Base-by-base conservation (phyloP, 352 stramenopile genomes). In the Phytophthora citricola region DNA sequence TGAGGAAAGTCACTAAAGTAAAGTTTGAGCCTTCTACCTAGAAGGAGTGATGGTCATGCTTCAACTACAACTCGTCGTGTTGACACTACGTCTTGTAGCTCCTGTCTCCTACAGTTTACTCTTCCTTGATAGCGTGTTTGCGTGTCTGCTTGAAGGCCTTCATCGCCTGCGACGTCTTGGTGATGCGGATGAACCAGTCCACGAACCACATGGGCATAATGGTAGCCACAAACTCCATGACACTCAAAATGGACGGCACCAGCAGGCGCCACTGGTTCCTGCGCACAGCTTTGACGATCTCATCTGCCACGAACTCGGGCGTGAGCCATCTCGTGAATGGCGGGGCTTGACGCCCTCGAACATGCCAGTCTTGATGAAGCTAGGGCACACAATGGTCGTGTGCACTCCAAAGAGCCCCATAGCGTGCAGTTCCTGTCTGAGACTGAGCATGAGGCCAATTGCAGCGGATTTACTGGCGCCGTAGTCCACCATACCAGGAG, bases 321-420 rank as follows among this genome's bases (percentile, higher is more conserved):
- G 69, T 68, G 36, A 88, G 51, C 74, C 75, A 81, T 26, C 48
- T 47, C 43, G 76, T 81, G 39, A 82, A 76, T 4, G 53, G 55
- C 20, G 74, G 74, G 76, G 63, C 7, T 34, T 62, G 10, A 87
- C 81, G 7, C 81, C 81, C n/a, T 84, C 61, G 31, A 90, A 90
- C 81, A 90, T 90, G 8, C 81, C 81, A 1, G 76, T 90, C 34
- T 66, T 73, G 68, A 90, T 83, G 51, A 81, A 85, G 9, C 75
- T 76, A n/a, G 81, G 81, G 45, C 79, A 90, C 40, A 86, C 69
- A 27, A 89, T 57, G 9, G 81, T 85, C 38, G 75, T 81, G 44
- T 84, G 77, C 27, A 90, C 71, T 24, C 69, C 65, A 50, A 65
- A 52, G 26, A 72, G 66, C 9, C 67, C 63, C 70, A 82, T 74